Base-by-base conservation (phyloP, 129 eudicot species). In the Flaveria trinervia region DNA sequence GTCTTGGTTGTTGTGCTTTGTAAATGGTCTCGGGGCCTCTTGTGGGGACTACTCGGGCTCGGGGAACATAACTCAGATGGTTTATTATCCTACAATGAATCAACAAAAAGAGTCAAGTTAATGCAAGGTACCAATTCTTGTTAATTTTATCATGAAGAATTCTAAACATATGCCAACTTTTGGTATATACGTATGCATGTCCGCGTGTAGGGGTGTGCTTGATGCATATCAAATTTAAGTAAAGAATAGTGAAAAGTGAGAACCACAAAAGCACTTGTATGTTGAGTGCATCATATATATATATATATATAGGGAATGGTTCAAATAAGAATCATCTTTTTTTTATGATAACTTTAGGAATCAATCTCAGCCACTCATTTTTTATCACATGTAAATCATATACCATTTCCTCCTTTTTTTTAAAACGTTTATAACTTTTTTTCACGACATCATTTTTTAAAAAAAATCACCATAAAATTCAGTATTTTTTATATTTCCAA, bases 1-100 rank as follows among this genome's bases (percentile, higher is more conserved):
- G 75, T 45, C 45, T 76, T 78, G 48, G 65, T 71, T n/a, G 77
- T 49, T 61, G 16, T 16, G 69, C 46, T 64, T 64, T 64, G 69
- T 64, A 51, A 50, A 46, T 12, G 61, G 33, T 86, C 84, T 71
- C 82, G 64, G n/a, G 86, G 74, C 82, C 92, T 81, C 80, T 87
- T 85, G 65, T 83, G 75, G 14, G 54, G 52, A 36, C 81, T 80
- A 81, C 26, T 61, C 59, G 46, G 66, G 39, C 70, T 79, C 55
- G 57, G 41, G 54, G 44, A 77, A 73, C 54, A 43, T 50, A 70
- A 11, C 75, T 51, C 75, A 0, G 77, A 61, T 61, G 83, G 49
- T 44, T 71, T 54, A 50, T 45, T 17, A 65, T 52, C 89, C 89
- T 86, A 72, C 65, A 76, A 76, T 16, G 25, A 68, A 50, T 65